phyloP scores from a whole-genome alignment of 2,329 filamentous ascomycete species.

The Aspergillus eucalypticola region DNA sequence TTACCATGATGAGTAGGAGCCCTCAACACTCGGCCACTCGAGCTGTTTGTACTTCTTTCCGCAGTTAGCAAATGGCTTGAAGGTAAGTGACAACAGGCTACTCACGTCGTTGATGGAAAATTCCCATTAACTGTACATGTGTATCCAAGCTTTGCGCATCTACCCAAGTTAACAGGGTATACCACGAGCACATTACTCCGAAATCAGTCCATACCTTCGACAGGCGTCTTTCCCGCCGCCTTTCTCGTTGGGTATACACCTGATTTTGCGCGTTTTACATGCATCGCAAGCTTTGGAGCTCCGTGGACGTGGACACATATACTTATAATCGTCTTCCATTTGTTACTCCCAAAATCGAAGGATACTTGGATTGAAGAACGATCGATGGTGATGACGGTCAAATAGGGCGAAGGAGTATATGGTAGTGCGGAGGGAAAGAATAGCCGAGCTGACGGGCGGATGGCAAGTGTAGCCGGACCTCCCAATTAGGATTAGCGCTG shows the following conservation, averaged over 20 bases:
- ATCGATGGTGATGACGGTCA: not conserved
- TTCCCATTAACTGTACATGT: not conserved
- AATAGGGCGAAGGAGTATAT: not conserved
- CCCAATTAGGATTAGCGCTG: not conserved
- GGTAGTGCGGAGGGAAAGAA: not conserved
- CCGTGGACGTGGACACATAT: not conserved
- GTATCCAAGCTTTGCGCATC: not conserved
- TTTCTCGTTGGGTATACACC: not conserved
- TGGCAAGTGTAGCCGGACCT: slow-evolving; percentile 2
- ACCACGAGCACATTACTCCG: too few species aligned
- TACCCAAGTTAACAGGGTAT: not conserved
- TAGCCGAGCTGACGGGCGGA: not conserved
- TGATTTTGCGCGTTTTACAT: not conserved
- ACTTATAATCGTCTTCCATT: not conserved
- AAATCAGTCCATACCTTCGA: not conserved
- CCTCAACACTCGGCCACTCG: not conserved
- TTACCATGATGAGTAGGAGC: not conserved
- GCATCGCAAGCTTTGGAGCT: not conserved
- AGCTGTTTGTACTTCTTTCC: not conserved
- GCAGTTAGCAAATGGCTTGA: not conserved
- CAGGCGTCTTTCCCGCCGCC: not conserved
- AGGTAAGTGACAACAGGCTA: rapidly evolving
- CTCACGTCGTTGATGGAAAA: not conserved
- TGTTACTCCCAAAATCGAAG: not conserved
- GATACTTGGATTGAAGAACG: not conserved